Conservation (phyloP, 345 rosid genomes). For the Eucalyptus marginata region DNA sequence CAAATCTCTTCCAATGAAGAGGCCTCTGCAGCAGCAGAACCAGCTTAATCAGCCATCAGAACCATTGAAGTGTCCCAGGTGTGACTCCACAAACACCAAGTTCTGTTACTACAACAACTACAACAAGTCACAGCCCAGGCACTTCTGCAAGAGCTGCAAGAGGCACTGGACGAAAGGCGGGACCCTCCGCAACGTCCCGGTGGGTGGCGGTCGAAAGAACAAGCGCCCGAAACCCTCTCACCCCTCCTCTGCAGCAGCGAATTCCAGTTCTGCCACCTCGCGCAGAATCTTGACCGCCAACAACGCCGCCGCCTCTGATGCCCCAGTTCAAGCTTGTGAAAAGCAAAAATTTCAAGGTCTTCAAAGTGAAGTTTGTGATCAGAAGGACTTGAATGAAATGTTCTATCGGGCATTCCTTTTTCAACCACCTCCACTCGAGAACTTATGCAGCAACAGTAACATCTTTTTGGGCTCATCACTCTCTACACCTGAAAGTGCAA, state of each 20-base stretch:
- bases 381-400: slow-evolving; percentile 2
- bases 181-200: slow-evolving; percentile 74
- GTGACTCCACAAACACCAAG: slow-evolving; percentile 84
- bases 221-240: slow-evolving; percentile 25
- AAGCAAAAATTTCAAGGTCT: neutral
- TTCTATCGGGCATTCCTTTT: slow-evolving; percentile 3
- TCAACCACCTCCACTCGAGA: slow-evolving; percentile 1
- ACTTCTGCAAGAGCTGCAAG: slow-evolving; percentile 86
- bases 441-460: neutral
- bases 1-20: slow-evolving; percentile 7
- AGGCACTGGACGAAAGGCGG: slow-evolving; percentile 98
- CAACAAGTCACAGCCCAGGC: slow-evolving; percentile 82
- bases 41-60: slow-evolving; percentile 22
- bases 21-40: slow-evolving; percentile 5
- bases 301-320: neutral
- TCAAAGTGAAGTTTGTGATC: slow-evolving; percentile 1
- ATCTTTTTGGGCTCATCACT: neutral
- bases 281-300: neutral
- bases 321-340: neutral
- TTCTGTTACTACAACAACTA: slow-evolving; percentile 93
- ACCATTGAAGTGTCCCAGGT: slow-evolving; percentile 77
- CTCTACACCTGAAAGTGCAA: neutral
- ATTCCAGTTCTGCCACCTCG: neutral
- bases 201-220: slow-evolving; percentile 82
- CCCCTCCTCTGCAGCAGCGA: neutral